phyloP scores from a whole-genome alignment of 495 filamentous ascomycete genomes.

The Bathelium albidoporum region DNA sequence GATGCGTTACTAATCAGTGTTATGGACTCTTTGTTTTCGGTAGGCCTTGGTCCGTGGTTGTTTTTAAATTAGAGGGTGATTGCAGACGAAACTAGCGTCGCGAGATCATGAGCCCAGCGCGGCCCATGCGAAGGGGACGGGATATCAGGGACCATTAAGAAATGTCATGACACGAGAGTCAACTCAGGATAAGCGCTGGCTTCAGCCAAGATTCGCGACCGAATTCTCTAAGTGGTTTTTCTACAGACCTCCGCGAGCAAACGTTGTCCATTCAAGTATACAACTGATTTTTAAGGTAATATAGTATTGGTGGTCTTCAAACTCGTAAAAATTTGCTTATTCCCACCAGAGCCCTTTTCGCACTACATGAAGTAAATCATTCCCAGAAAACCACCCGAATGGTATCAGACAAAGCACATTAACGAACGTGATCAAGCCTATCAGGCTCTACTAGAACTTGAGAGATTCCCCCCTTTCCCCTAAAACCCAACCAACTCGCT shows the following conservation, averaged over 20 bases:
- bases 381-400: neutral
- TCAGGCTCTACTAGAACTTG: neutral
- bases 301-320: too few species aligned
- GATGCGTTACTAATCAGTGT: neutral
- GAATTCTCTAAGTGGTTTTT: too few species aligned
- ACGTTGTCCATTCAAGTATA: too few species aligned
- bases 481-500: neutral
- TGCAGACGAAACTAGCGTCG: neutral
- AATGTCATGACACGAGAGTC: too few species aligned
- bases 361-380: neutral
- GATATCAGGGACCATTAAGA: too few species aligned
- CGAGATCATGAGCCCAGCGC: neutral
- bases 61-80: neutral
- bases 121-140: neutral
- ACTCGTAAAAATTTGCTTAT: neutral
- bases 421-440: slow-evolving; percentile 1
- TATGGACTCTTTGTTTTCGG: neutral
- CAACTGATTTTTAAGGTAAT: too few species aligned
- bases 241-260: too few species aligned
- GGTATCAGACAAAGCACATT: neutral
- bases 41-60: neutral
- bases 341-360: neutral
- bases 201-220: too few species aligned
- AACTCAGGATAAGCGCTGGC: too few species aligned
- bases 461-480: neutral